phyloP scores from a whole-genome alignment of 306 rosid genomes.

The Castanea crenata region DNA sequence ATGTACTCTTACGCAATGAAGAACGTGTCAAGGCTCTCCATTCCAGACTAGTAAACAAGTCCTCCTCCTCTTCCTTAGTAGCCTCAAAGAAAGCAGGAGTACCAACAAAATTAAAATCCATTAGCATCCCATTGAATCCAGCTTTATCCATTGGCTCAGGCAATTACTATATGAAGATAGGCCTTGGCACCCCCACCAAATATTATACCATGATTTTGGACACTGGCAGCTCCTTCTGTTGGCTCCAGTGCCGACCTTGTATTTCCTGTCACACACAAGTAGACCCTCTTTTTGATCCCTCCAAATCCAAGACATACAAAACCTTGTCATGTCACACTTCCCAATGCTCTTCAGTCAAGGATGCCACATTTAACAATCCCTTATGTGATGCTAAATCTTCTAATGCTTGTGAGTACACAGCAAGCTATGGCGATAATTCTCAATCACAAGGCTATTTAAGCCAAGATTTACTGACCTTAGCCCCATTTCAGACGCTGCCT shows the following conservation, averaged over 20 bases:
- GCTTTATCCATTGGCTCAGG: constrained; percentile 51
- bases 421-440: constrained; percentile 52
- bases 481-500: constrained; percentile 31
- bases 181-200: constrained; percentile 57
- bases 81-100: constrained; percentile 1
- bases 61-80: constrained; percentile 15
- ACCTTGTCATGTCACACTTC: constrained; percentile 32
- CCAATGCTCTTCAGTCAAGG: constrained; percentile 44
- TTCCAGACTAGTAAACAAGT: constrained; percentile 15
- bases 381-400: constrained; percentile 25
- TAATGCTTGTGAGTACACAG: constrained; percentile 43
- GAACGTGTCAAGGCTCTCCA: constrained; percentile 36
- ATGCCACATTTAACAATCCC: constrained; percentile 53
- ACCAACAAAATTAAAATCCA: constrained; percentile 17
- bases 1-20: constrained; percentile 38
- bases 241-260: constrained; percentile 75
- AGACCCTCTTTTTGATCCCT: constrained; percentile 49
- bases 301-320: constrained; percentile 47
- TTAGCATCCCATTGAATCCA: constrained; percentile 42
- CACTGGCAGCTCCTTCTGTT: constrained; percentile 67
- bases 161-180: constrained; percentile 54
- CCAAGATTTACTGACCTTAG: constrained; percentile 43
- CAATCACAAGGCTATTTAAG: constrained; percentile 54
- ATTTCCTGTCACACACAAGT: constrained; percentile 46
- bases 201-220: constrained; percentile 48